Evolutionary conservation across 2,329 filamentous ascomycete genomes (phyloP).

Genomic region (Diaporthe citrichinensis): DNA sequence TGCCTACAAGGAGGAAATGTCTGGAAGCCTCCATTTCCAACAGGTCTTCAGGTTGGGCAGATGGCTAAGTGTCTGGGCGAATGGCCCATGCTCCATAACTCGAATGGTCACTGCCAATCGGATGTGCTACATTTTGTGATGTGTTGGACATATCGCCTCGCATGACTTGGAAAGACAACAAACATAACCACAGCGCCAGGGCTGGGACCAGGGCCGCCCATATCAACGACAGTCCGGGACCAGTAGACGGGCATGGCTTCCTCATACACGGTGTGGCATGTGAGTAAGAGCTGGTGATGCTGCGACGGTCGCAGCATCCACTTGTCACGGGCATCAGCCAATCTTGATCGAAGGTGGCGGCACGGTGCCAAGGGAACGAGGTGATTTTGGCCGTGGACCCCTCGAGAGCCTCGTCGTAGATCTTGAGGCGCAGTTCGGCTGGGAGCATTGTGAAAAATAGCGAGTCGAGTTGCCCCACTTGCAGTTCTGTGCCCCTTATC

Average conservation of each 20-base stretch:
- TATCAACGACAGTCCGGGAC: neutral
- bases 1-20: too few species aligned
- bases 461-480: neutral
- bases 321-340: neutral
- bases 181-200: neutral
- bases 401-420: neutral
- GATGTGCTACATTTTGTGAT: neutral
- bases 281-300: neutral
- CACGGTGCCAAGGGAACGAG: neutral
- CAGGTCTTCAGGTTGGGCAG: neutral
- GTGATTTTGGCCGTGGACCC: neutral
- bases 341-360: neutral
- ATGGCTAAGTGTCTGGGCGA: neutral
- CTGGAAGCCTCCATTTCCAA: too few species aligned
- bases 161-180: neutral
- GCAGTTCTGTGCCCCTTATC: neutral
- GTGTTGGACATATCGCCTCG: neutral
- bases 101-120: accelerated
- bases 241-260: neutral
- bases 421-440: neutral
- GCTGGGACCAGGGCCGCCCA: too few species aligned
- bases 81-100: neutral
- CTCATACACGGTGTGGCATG: neutral
- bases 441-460: neutral
- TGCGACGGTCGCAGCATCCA: neutral